Evolutionary conservation across 78 protist species (phyloP), one percentile per base, ranked within the genome.

Genomic region (Dictyostelium firmibasis): DNA sequence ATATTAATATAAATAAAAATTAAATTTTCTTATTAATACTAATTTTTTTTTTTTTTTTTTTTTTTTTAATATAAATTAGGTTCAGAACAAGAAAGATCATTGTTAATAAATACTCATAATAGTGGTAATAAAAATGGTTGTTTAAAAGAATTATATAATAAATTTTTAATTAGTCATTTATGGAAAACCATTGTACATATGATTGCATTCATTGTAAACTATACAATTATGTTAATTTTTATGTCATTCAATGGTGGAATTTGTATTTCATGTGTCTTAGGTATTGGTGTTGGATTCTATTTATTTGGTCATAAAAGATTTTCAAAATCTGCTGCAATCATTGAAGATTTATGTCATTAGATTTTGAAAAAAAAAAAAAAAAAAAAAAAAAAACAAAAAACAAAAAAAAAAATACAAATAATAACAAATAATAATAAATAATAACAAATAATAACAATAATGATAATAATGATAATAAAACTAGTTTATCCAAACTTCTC

Each of bases 201-300:
- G 60, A 23, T 89, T 44, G 86, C 47, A 70, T 89, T 62, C 74
- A 31, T 41, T 4, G 50, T 89, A 1, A 89, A 69, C 16, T 81
- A 81, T 44, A 62, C 83, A 10, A 47, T 89, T 2, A 89, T 89
- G 94, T 69, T 89, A 6, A 38, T 89, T 1, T 75, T 89, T 14
- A 89, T 89, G 94, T 43, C 94, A 27, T 89, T 53, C n/a, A 89
- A 81, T 25, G 94, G 67, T 18, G 94, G 94, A 31, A 41, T 89
- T n/a, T 86, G 78, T 31, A 43, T 89, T 29, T 57, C 88, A 23
- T 9, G 50, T 43, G 53, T 89, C 27, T 83, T 72, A 33, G 94
- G 94, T 69, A 23, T 89, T 35, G 87, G 74, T 8, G 23, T 33
- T 9, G 94, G 94, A n/a, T 81, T 69, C n/a, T 89, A 44, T 50